Conservation (phyloP, 495 filamentous ascomycete species). For the Letharia columbiana region DNA sequence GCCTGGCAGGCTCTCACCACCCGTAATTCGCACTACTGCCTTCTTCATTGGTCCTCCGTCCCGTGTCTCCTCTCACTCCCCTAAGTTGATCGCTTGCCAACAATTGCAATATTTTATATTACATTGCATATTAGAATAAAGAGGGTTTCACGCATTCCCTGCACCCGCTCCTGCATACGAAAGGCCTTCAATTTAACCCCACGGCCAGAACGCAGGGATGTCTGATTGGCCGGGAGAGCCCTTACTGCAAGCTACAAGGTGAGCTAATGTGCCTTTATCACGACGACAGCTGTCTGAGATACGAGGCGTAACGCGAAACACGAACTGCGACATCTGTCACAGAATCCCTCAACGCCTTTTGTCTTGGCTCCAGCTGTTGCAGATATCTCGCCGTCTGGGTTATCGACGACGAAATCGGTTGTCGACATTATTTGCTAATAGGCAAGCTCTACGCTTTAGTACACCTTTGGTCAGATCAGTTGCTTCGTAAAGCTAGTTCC, state of each 20-base stretch:
- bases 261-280: slow-evolving; percentile 14
- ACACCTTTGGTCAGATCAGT: no score
- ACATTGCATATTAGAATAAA: not conserved
- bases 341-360: not conserved
- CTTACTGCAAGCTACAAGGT: not conserved
- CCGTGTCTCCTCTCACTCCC: not conserved
- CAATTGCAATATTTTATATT: no score
- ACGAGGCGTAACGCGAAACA: not conserved
- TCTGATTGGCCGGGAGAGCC: not conserved
- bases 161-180: not conserved
- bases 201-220: not conserved
- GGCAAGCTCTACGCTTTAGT: not conserved
- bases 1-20: not conserved
- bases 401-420: not conserved
- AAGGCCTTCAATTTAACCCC: not conserved
- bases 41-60: not conserved
- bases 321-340: not conserved
- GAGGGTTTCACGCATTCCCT: not conserved
- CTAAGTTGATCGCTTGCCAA: not conserved
- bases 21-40: not conserved
- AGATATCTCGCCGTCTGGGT: not conserved
- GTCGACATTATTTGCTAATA: not conserved
- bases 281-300: slow-evolving; percentile 5
- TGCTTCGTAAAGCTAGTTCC: no score
- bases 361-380: not conserved